Evolutionary conservation across 306 rosid species (phyloP), one percentile per base, ranked within the genome.

Genomic region (Mimosa pudica): DNA sequence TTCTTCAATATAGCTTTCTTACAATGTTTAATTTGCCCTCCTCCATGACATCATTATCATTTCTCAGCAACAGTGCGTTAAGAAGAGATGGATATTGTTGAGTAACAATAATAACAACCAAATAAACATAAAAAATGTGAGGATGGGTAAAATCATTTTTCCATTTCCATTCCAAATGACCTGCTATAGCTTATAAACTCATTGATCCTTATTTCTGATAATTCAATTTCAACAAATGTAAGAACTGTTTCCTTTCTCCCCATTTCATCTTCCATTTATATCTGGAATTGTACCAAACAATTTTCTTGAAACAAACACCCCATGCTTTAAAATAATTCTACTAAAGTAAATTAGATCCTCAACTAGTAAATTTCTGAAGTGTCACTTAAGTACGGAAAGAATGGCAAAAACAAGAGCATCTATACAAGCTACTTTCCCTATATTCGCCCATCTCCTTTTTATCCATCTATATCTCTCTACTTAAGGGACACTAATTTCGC

Each of bases 251-350:
- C 67, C 75, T 73, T 46, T 33, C 16, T 58, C 45, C 7, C 69
- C 61, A 16, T 55, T 55, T 16, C 6, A 38, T 55, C 61, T 67
- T 63, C n/a, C 4, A 16, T 82, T 36, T 81, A 74, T 41, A 61
- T 30, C 17, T 30, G 67, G 67, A 61, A 32, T 62, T 32, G 65
- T 60, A 3, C 14, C 36, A 24, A 60, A 24, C 14, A 20, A 6
- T 9, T 60, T 8, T 42, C 17, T 33, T 62, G 6, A 62, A 62
- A 62, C 36, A 42, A 71, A 64, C 20, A 82, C 20, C 46, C 55
- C 71, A 78, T 11, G 11, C 62, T 16, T 74, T 49, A 51, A 44
- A 48, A 74, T 69, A 73, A 45, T 14, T 68, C 48, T 33, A n/a
- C 63, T 75, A 49, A 51, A 74, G 52, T 84, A 32, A 24, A 20